These are phyloP conservation scores for Colletotrichum eremochloae DNA, from an alignment of 2,329 filamentous ascomycete species.

Conservation along the genomic window DNA sequence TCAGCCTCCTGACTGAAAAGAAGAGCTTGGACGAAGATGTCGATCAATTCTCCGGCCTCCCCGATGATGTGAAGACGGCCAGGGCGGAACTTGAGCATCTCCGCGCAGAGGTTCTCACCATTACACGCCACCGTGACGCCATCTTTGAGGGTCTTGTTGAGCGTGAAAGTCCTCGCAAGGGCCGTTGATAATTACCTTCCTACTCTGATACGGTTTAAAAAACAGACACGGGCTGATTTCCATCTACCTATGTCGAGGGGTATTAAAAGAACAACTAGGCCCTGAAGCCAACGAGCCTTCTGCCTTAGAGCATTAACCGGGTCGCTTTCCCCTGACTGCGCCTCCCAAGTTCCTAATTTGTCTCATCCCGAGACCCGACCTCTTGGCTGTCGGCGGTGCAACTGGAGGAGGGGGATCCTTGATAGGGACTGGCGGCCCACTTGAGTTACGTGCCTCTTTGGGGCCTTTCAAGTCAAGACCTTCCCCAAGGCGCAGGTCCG, in stretches of 20 bases:
- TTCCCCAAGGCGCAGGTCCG: constrained; percentile 59
- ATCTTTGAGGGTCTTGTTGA: constrained; percentile 82
- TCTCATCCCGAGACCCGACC: constrained; percentile 71
- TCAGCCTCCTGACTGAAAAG: constrained; percentile 69
- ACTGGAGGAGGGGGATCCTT: constrained; percentile 61
- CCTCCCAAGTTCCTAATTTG: constrained; percentile 79
- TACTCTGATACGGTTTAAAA: constrained; percentile 6
- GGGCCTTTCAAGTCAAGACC: constrained; percentile 55
- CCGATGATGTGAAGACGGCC: constrained; percentile 77
- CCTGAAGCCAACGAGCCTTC: constrained; percentile 44
- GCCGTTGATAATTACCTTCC: constrained; percentile 46
- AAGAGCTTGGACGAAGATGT: constrained; percentile 73
- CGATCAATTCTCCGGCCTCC: constrained; percentile 77
- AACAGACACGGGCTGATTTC: constrained; percentile 16
- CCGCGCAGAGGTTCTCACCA: constrained; percentile 71
- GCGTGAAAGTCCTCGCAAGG: constrained; percentile 67
- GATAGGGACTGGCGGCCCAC: constrained; percentile 56
- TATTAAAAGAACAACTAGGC: constrained; percentile 27
- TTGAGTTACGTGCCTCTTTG: constrained; percentile 56
- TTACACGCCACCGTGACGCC: constrained; percentile 75
- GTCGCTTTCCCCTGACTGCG: constrained; percentile 75
- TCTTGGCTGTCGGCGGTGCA: constrained; percentile 64
- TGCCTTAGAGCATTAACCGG: constrained; percentile 45
- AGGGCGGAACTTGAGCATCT: constrained; percentile 77
- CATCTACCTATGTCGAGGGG: constrained; percentile 18